Conservation (phyloP, 2,329 filamentous ascomycete genomes). For the Fusarium sublunatum region DNA sequence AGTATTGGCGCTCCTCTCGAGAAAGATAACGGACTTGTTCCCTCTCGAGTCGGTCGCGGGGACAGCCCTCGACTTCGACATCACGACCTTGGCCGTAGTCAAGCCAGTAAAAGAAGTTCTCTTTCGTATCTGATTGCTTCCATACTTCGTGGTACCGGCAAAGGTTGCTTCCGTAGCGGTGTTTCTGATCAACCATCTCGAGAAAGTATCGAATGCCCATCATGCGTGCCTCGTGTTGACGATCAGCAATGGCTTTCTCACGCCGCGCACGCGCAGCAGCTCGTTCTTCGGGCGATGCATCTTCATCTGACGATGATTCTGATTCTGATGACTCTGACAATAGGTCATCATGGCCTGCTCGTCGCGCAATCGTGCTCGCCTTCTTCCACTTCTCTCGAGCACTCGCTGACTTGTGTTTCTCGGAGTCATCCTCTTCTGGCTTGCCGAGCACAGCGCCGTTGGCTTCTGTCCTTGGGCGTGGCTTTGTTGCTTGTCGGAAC, state of each 20-base stretch:
- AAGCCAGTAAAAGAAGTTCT: conserved; percentile 96
- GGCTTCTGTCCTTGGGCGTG: conserved; percentile 50
- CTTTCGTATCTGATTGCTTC: conserved; percentile 79
- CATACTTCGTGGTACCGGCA: conserved; percentile 85
- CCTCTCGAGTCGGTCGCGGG: conserved; percentile 77
- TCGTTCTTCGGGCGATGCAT: conserved; percentile 52
- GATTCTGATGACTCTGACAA: conserved; percentile 57
- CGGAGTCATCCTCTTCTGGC: conserved; percentile 17
- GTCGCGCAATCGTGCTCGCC: conserved; percentile 74
- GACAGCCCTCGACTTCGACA: conserved; percentile 76
- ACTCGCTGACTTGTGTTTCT: conserved; percentile 40
- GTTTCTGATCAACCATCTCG: conserved; percentile 87
- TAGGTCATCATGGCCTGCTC: conserved; percentile 75
- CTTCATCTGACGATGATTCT: conserved; percentile 45
- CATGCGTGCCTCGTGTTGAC: conserved; percentile 75
- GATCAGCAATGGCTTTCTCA: conserved; percentile 63
- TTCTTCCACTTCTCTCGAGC: conserved; percentile 82
- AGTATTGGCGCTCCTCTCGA: conserved; percentile 82
- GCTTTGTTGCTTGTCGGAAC: conserved; percentile 63
- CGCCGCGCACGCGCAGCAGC: conserved; percentile 54
- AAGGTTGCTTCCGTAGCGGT: conserved; percentile 87
- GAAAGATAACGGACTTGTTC: conserved; percentile 88
- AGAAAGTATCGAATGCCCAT: conserved; percentile 89
- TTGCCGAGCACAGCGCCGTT: conserved; percentile 15
- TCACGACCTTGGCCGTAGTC: conserved; percentile 81